phyloP scores from a whole-genome alignment of 1,139 yeast species.

The Saccharomycopsis crataegensis region DNA sequence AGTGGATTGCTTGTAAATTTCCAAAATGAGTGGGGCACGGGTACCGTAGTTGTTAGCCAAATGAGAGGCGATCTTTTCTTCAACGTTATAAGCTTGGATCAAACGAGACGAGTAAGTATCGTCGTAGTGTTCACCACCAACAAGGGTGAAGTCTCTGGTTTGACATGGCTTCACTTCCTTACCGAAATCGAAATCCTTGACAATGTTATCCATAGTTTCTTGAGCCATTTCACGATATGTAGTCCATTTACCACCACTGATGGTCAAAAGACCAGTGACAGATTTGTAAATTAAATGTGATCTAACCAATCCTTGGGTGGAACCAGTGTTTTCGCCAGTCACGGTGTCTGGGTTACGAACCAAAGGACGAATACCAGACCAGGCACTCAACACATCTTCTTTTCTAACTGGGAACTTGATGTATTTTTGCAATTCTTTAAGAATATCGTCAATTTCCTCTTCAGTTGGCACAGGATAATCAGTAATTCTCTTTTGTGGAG shows the following conservation, averaged over 20 bases:
- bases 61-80: constrained; percentile 74
- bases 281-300: constrained; percentile 76
- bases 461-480: constrained; percentile 82
- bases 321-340: constrained; percentile 38
- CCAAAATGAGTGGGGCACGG: constrained; percentile 75
- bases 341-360: constrained; percentile 76
- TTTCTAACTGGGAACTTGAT: constrained; percentile 83
- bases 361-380: constrained; percentile 96
- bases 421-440: constrained; percentile 83
- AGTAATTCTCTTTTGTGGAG: constrained; percentile 68
- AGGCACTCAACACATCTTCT: constrained; percentile 87
- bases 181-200: constrained; percentile 42
- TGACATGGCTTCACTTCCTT: constrained; percentile 42
- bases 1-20: constrained; percentile 43
- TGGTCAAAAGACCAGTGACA: constrained; percentile 70
- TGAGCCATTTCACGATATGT: constrained; percentile 97
- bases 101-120: constrained; percentile 70
- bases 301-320: constrained; percentile 83
- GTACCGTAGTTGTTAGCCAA: constrained; percentile 85
- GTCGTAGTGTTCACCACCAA: constrained; percentile 73
- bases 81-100: constrained; percentile 70
- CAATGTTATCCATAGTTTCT: constrained; percentile 77
- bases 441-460: constrained; percentile 82
- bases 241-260: constrained; percentile 98
- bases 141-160: constrained; percentile 54